Percentiles rank a stretch among this genome's conserved stretches.
These are phyloP conservation scores for Cotoneaster glaucophyllus DNA, from an alignment of 306 rosid genomes.

Conservation along the genomic window DNA sequence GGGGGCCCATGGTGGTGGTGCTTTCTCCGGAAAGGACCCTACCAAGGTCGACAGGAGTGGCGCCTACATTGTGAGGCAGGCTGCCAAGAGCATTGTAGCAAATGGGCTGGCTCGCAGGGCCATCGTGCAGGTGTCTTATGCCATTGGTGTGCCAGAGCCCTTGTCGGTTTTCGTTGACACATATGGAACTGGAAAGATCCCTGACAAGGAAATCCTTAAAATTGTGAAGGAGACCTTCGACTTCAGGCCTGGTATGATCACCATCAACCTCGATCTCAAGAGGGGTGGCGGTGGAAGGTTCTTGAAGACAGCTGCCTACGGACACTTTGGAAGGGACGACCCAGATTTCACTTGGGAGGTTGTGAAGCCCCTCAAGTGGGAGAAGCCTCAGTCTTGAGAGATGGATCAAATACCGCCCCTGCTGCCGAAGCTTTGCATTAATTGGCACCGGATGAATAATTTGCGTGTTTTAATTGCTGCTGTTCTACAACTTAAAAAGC, in stretches of 20 bases:
- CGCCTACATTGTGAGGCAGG: constrained; percentile 93
- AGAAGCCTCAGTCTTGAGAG: constrained; percentile 62
- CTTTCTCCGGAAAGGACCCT: constrained; percentile 99
- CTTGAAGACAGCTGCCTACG: constrained; percentile 96
- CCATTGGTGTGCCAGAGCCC: constrained; percentile 98
- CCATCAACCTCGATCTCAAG: constrained; percentile 89
- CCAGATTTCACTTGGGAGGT: constrained; percentile 98
- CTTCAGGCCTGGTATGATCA: constrained; percentile 98
- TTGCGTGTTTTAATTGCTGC: constrained; percentile 28
- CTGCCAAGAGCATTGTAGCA: constrained; percentile 96
- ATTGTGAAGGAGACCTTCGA: constrained; percentile 91
- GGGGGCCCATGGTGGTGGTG: constrained; percentile 99
- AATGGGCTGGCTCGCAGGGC: constrained; percentile 92
- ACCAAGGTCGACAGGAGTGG: constrained; percentile 99
- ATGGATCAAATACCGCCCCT: neutral
- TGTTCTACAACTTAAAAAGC: constrained; percentile 19
- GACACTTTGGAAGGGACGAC: constrained; percentile 98
- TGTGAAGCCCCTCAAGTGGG: constrained; percentile 98
- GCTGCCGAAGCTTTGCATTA: constrained; percentile 15
- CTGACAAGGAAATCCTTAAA: constrained; percentile 85
- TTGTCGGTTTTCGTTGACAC: constrained; percentile 76
- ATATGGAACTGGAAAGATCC: constrained; percentile 86
- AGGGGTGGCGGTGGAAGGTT: constrained; percentile 82
- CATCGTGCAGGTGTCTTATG: constrained; percentile 91
- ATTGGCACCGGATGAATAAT: constrained; percentile 53